Percentiles rank a stretch among this genome's conserved stretches.
Conservation (phyloP, 257 asterid species). For the Apocynum venetum region DNA sequence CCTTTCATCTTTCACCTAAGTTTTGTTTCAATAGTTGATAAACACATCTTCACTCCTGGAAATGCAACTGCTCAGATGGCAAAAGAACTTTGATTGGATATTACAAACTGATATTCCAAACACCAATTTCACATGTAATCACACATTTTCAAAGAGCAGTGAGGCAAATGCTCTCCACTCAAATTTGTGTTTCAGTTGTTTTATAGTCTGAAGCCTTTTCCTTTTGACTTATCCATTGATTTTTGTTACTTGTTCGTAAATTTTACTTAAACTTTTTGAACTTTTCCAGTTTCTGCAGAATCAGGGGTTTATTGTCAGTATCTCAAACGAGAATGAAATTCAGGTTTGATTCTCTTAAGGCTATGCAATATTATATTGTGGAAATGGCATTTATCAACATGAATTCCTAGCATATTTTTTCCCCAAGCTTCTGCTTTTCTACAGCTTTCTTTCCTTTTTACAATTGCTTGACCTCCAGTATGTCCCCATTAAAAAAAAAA, state of each 20-base stretch:
- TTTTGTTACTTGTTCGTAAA: background rate
- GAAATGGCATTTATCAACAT: background rate
- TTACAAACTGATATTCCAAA: background rate
- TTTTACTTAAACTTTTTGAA: constrained; percentile 17
- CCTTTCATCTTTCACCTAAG: background rate
- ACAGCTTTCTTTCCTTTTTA: constrained; percentile 1
- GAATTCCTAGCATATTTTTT: constrained; percentile 9
- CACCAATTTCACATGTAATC: background rate
- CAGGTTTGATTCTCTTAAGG: constrained; percentile 47
- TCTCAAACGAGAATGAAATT: constrained; percentile 83
- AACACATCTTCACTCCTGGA: constrained; percentile 4
- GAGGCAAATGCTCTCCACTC: background rate
- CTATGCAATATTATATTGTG: constrained; percentile 13
- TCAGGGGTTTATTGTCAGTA: constrained; percentile 85
- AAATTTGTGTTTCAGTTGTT: background rate
- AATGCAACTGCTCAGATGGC: background rate
- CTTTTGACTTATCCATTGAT: background rate
- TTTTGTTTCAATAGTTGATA: background rate
- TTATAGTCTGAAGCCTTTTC: background rate
- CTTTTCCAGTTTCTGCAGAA: constrained; percentile 80
- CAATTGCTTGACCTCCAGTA: background rate
- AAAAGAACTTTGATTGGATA: background rate
- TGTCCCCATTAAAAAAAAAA: background rate
- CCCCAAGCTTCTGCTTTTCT: constrained; percentile 5
- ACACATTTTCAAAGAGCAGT: background rate